Base-by-base conservation (phyloP, 2,329 filamentous ascomycete species). In the Fusarium tuaranense region DNA sequence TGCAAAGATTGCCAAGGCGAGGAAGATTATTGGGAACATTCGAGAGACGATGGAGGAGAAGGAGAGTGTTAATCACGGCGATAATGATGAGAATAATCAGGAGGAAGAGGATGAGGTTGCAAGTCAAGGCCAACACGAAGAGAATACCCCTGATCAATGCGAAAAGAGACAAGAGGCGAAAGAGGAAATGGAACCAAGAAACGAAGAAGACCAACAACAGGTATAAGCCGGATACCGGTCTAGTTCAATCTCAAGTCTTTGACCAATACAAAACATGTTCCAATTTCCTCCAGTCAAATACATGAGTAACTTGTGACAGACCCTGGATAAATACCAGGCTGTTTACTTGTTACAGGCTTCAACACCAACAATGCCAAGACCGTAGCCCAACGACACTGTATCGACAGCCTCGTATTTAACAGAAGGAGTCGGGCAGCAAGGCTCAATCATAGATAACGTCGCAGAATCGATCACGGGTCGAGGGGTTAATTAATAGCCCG, bases 21-120 rank as follows among this genome's bases (percentile, higher is more conserved):
- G 65, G 67, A 68, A n/a, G 13, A 69, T 68, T 38, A 71, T 81
- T 10, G 69, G 67, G 9, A 62, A 65, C 14, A 72, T 59, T 18
- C 70, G 64, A 27, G 65, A 60, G 32, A 59, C 20, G 18, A 27
- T 78, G 39, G 22, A 59, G 34, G 53, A 57, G 25, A 18, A 14
- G 34, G 34, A 34, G 25, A 36, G 30, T 22, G 27, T 30, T 34
- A n/a, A 55, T 36, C 14, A 59, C 55, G 14, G 22, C 0, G 7
- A 38, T n/a, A 9, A 25, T 13, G 34, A 41, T 22, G 32, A 46
- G 41, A 63, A 22, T 27, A 6, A 55, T 7, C 18, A 32, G 10
- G 46, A 27, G 14, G 27, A 32, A 30, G 27, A 55, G 27, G 30
- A 20, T 4, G 16, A 48, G 22, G 44, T 18, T 48, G 9, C 4